Conservation (phyloP, 73 alveolate species). For the Paraurostyla sp. region DNA sequence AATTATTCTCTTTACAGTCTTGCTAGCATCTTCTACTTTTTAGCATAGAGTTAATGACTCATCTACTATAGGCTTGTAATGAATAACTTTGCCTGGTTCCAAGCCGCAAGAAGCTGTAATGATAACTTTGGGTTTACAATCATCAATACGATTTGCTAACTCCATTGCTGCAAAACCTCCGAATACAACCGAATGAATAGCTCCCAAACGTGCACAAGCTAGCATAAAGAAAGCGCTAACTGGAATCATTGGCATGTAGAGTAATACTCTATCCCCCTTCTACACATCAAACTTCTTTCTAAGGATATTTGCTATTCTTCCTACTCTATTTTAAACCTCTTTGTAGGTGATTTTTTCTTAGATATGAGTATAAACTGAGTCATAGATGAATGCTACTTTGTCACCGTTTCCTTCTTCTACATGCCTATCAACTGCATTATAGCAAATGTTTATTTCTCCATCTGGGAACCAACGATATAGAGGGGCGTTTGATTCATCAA, state of each 20-base stretch:
- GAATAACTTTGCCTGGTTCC: conserved; percentile 93
- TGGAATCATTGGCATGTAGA: conserved; percentile 99
- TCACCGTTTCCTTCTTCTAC: conserved; percentile 85
- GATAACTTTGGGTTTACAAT: conserved; percentile 90
- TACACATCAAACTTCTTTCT: conserved; percentile 83
- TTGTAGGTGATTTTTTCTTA: conserved; percentile 84
- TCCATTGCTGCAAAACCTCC: conserved; percentile 99
- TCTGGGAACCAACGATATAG: conserved; percentile 95
- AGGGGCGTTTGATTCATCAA: conserved; percentile 83
- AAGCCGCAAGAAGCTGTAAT: conserved; percentile 97
- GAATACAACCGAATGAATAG: conserved; percentile 99
- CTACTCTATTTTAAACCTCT: conserved; percentile 89
- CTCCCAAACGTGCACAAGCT: conserved; percentile 99
- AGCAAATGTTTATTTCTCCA: conserved; percentile 96
- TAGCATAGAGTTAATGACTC: conserved; percentile 89
- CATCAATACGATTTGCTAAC: conserved; percentile 95
- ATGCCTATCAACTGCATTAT: conserved; percentile 98
- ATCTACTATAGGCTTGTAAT: conserved; percentile 88
- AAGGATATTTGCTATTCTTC: conserved; percentile 93
- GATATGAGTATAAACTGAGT: conserved; percentile 81
- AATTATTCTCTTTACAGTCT: conserved; percentile 67
- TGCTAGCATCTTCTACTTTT: conserved; percentile 28
- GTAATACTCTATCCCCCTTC: conserved; percentile 96
- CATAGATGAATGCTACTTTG: conserved; percentile 84
- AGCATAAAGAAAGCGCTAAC: conserved; percentile 97